Conservation (phyloP, 2,329 filamentous ascomycete genomes). For the Pseudocercospora fuligena region DNA sequence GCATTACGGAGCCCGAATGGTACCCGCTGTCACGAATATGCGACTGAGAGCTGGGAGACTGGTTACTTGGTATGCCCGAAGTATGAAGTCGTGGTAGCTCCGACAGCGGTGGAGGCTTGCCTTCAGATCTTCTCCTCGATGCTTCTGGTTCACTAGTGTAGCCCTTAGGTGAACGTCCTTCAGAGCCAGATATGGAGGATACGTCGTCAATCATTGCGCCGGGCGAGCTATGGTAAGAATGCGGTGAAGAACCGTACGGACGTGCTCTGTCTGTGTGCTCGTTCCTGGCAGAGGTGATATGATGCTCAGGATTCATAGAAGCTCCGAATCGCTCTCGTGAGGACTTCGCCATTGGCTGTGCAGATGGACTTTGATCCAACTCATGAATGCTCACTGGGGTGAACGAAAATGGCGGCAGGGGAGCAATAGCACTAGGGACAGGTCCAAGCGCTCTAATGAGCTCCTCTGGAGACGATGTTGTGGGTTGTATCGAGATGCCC, state of each 20-base stretch:
- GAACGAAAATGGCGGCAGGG: constrained; percentile 1
- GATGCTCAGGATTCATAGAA: not conserved
- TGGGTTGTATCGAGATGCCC: constrained; percentile 25
- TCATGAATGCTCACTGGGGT: not conserved
- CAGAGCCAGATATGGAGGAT: constrained; percentile 12
- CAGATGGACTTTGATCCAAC: not conserved
- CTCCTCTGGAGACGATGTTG: constrained; percentile 32
- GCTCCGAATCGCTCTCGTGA: not conserved
- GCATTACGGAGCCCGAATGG: not conserved
- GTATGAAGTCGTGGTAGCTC: constrained; percentile 4
- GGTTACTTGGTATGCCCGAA: not conserved
- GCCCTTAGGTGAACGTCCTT: constrained; percentile 10
- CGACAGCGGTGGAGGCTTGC: not conserved
- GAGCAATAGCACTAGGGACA: constrained; percentile 16
- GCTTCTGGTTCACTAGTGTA: constrained; percentile 17
- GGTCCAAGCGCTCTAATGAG: constrained; percentile 31
- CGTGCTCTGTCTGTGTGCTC: not conserved
- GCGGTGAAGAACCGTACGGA: constrained; percentile 9
- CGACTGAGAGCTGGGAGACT: not conserved
- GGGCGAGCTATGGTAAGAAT: constrained; percentile 16
- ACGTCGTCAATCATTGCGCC: constrained; percentile 13
- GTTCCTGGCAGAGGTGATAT: not conserved
- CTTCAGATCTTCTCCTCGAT: constrained; percentile 2
- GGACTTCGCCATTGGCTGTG: not conserved
- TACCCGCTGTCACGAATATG: constrained; percentile 3